Evolutionary conservation across 768 basidiomycete species (phyloP).

Genomic region (Lyophyllum decastes): DNA sequence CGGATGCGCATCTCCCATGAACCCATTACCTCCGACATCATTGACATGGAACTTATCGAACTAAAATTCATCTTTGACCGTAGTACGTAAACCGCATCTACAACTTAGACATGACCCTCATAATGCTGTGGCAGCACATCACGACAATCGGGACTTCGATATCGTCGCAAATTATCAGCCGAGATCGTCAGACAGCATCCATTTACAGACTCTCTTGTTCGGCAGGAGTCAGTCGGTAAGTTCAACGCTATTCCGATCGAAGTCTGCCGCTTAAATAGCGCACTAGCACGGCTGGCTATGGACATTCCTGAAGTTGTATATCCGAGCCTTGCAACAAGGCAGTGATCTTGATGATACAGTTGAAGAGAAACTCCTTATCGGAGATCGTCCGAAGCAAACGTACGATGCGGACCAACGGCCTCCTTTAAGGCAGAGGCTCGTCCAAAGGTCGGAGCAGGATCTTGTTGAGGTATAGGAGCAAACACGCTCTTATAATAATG

Average conservation of each 20-base stretch:
- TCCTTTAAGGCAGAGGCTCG: slow-evolving; percentile 61
- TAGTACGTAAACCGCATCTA: slow-evolving; percentile 38
- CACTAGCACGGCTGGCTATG: slow-evolving; percentile 70
- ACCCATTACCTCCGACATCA: slow-evolving; percentile 63
- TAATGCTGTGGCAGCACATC: slow-evolving; percentile 49
- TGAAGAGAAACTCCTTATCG: slow-evolving; percentile 79
- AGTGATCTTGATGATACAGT: slow-evolving; percentile 81
- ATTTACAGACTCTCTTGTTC: slow-evolving; percentile 71
- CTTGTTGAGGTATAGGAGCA: slow-evolving; percentile 47
- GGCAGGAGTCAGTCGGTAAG: slow-evolving; percentile 58
- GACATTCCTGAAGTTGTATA: slow-evolving; percentile 75
- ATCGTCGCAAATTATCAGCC: slow-evolving; percentile 84
- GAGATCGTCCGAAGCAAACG: slow-evolving; percentile 74
- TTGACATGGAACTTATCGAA: slow-evolving; percentile 84
- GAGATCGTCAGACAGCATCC: slow-evolving; percentile 45
- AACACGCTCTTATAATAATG: not conserved
- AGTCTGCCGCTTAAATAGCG: not conserved
- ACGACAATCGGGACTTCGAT: slow-evolving; percentile 86
- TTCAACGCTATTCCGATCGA: not conserved
- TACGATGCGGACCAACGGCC: slow-evolving; percentile 47
- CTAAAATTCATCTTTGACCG: slow-evolving; percentile 83
- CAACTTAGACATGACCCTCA: not conserved
- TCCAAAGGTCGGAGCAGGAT: slow-evolving; percentile 49
- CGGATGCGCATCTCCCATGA: slow-evolving; percentile 84
- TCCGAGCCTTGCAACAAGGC: slow-evolving; percentile 73